A percentile compares a stretch with the other conserved stretches of the same genome.
Conservation (phyloP, 805 yeast genomes). For the Candida jianshihensis region DNA sequence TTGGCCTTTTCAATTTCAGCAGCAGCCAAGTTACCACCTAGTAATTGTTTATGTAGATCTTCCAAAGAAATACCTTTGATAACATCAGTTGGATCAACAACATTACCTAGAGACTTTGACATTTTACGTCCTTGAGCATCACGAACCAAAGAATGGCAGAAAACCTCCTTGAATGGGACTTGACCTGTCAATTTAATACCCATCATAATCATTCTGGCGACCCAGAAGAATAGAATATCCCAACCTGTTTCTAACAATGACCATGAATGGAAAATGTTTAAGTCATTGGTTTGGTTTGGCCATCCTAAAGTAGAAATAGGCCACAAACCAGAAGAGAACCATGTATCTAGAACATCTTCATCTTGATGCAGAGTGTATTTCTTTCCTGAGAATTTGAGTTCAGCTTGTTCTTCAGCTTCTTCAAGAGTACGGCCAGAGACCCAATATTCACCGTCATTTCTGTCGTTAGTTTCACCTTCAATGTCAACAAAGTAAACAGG, state of each 20-base stretch:
- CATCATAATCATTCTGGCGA: conserved; percentile 88
- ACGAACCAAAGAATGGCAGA: conserved; percentile 96
- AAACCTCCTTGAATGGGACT: conserved; percentile 92
- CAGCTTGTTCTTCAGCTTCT: conserved; percentile 84
- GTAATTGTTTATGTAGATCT: conserved; percentile 69
- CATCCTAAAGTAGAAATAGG: conserved; percentile 95
- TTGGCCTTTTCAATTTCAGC: conserved; percentile 82
- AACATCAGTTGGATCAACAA: conserved; percentile 92
- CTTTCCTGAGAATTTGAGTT: conserved; percentile 58
- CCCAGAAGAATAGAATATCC: conserved; percentile 99
- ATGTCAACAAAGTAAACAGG: conserved; percentile 86
- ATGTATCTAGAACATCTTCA: conserved; percentile 96
- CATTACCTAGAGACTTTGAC: conserved; percentile 97
- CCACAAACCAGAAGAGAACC: conserved; percentile 99
- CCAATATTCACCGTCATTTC: conserved; percentile 74
- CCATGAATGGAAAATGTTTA: conserved; percentile 80
- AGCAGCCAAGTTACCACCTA: conserved; percentile 80
- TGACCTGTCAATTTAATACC: conserved; percentile 86
- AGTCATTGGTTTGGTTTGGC: conserved; percentile 76
- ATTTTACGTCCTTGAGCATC: conserved; percentile 99
- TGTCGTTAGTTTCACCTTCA: conserved; percentile 55
- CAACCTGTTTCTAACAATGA: conserved; percentile 97
- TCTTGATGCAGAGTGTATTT: conserved; percentile 83
- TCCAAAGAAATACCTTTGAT: conserved; percentile 81
- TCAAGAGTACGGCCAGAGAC: conserved; percentile 77